phyloP scores from a whole-genome alignment of 768 basidiomycete genomes.

The Sistotremastrum niveocremeum region DNA sequence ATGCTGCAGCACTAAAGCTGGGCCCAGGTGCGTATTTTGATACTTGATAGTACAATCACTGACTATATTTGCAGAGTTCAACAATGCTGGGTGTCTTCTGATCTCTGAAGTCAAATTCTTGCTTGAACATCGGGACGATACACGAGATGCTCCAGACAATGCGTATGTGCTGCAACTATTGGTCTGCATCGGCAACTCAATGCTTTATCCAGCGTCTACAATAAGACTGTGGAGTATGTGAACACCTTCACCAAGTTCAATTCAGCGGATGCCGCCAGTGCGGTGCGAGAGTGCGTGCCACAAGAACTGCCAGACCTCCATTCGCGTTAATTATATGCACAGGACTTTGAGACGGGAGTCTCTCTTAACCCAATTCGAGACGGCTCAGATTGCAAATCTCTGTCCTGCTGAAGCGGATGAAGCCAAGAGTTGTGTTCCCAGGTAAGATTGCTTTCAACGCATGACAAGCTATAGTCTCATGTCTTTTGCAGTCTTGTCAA shows the following conservation, averaged over 20 bases:
- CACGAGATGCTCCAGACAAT: slow-evolving; percentile 74
- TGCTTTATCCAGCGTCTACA: slow-evolving; percentile 56
- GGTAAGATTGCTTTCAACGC: slow-evolving; percentile 28
- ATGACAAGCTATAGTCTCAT: neutral
- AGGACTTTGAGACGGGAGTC: slow-evolving; percentile 73
- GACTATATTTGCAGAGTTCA: slow-evolving; percentile 47
- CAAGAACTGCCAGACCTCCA: neutral
- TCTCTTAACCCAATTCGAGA: slow-evolving; percentile 78
- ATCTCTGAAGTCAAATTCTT: slow-evolving; percentile 90
- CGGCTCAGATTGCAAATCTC: slow-evolving; percentile 83
- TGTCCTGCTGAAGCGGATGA: slow-evolving; percentile 83
- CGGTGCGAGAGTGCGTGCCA: slow-evolving; percentile 70
- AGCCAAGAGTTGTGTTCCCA: slow-evolving; percentile 83
- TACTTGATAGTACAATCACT: neutral
- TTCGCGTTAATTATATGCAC: neutral
- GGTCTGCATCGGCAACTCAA: neutral
- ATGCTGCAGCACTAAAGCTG: slow-evolving; percentile 73
- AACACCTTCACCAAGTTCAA: slow-evolving; percentile 86
- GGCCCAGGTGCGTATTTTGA: slow-evolving; percentile 40
- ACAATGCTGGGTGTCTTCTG: slow-evolving; percentile 80
- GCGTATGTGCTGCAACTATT: slow-evolving; percentile 35
- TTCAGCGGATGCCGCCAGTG: slow-evolving; percentile 69
- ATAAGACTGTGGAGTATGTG: slow-evolving; percentile 86
- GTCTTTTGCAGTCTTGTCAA: slow-evolving; percentile 53
- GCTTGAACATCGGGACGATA: slow-evolving; percentile 60